Evolutionary conservation across 306 rosid genomes (phyloP).

Genomic region (Hippophae tibetana): DNA sequence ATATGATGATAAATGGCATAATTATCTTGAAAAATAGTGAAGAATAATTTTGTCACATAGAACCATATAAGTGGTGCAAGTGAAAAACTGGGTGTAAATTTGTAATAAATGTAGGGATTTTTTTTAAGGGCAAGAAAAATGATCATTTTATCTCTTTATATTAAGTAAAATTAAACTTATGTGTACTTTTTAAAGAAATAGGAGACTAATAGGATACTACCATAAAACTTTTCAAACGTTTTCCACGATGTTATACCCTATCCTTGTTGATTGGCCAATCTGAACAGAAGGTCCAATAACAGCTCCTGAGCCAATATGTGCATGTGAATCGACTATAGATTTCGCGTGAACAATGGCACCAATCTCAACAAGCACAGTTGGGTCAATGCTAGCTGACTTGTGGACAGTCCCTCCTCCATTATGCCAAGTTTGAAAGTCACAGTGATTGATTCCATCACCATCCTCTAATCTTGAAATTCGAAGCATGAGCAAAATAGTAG

Average conservation of each 20-base stretch:
- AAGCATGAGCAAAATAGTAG: constrained; percentile 16
- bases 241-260: constrained; percentile 34
- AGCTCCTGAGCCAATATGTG: constrained; percentile 62
- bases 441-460: constrained; percentile 14
- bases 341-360: constrained; percentile 72
- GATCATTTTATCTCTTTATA: too few species aligned
- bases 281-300: constrained; percentile 67
- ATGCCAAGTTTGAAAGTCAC: constrained; percentile 52
- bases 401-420: constrained; percentile 82
- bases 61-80: too few species aligned
- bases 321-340: constrained; percentile 47
- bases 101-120: too few species aligned
- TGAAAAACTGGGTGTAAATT: too few species aligned
- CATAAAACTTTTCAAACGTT: too few species aligned
- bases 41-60: too few species aligned
- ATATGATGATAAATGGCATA: too few species aligned
- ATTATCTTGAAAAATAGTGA: too few species aligned
- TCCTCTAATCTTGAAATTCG: constrained; percentile 38
- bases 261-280: constrained; percentile 51
- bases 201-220: too few species aligned
- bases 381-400: constrained; percentile 52
- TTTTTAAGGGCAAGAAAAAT: too few species aligned
- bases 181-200: too few species aligned
- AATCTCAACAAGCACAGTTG: constrained; percentile 53
- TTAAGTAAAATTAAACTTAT: too few species aligned